Base-by-base conservation (phyloP, 2,329 filamentous ascomycete species). In the Exophiala viscosa region DNA sequence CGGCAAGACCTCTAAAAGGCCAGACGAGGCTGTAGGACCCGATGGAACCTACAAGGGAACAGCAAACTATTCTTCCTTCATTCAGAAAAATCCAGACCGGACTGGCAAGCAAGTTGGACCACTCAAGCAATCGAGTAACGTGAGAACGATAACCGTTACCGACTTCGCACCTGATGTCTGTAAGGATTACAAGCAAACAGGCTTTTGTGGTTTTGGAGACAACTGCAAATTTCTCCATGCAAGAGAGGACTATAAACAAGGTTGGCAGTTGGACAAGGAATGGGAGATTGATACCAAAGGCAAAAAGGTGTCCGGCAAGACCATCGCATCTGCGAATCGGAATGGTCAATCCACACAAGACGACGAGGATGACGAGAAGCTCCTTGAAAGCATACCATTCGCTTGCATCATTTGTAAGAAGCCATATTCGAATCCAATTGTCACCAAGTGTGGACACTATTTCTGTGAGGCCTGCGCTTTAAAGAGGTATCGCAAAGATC, bases 131-230 rank as follows among this genome's bases (percentile, higher is more conserved):
- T 81, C 92, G 0, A 88, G 88, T 1, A 97, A 97, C 64, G 85
- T 99, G 50, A 84, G 93, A 46, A 95, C 88, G 1, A 86, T 95
- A 59, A 97, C 91, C 0, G 81, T 92, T 5, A 95, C 84, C 31
- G 93, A 99, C 67, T 97, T 89, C 67, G 86, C 88, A 0, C 90
- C 92, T 0, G 92, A 97, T 61, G 88, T 95, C 0, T 99, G 93
- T 72, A 97, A 97, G 69, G 93, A 97, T 67, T 93, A 89, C 70
- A 92, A 92, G 62, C 81, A 88, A 64, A 93, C 85, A 0, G 86
- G 86, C 1, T 86, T 83, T 66, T 86, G 82, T 61, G 81, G 78
- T 8, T 80, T 62, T 49, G 62, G 62, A 23, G 88, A 93, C 67
- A 84, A 79, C 56, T 96, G 91, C 75, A 95, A 84, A 60, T 85